Evolutionary conservation across 2,329 filamentous ascomycete species (phyloP).

Genomic region (Colletotrichum siamense): DNA sequence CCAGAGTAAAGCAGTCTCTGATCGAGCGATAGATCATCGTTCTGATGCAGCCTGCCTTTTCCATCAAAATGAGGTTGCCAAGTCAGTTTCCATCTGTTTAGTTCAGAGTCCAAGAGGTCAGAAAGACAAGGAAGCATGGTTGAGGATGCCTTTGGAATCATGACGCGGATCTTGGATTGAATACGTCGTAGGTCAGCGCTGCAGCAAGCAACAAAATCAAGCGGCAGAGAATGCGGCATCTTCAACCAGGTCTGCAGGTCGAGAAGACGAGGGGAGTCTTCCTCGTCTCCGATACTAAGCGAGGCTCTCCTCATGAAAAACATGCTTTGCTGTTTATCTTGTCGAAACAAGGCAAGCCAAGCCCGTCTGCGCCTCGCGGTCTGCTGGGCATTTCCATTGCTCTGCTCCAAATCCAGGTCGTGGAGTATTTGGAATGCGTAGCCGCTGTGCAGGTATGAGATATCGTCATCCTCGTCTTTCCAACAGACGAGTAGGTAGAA

Average conservation of each 20-base stretch:
- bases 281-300: background rate
- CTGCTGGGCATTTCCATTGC: background rate
- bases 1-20: background rate
- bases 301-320: background rate
- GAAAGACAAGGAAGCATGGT: background rate
- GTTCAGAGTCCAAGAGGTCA: background rate
- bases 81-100: background rate
- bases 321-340: background rate
- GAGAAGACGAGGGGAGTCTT: background rate
- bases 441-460: background rate
- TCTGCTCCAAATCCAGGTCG: background rate
- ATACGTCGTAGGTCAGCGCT: background rate
- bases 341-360: background rate
- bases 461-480: background rate
- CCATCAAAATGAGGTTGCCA: background rate
- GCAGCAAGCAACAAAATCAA: background rate
- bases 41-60: background rate
- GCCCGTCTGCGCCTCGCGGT: background rate
- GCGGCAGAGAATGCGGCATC: background rate
- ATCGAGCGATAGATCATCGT: background rate
- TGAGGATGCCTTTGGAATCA: background rate
- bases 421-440: background rate
- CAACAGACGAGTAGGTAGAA: background rate
- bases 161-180: background rate
- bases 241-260: background rate